phyloP scores from a whole-genome alignment of 768 basidiomycete species.

The Mycena maculata region DNA sequence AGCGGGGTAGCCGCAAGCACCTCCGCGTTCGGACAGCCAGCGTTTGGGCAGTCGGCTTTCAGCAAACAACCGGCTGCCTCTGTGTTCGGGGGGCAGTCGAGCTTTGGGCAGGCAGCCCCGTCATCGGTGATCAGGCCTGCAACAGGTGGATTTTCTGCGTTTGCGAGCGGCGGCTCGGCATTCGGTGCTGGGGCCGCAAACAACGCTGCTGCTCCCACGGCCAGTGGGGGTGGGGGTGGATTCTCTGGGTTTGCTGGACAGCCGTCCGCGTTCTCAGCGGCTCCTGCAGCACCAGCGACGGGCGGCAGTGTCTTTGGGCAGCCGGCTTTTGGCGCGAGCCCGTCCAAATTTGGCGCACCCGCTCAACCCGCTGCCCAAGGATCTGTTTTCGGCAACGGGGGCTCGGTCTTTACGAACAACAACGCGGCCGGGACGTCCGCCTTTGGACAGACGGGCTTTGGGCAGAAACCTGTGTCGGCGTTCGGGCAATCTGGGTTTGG shows the following conservation, averaged over 20 bases:
- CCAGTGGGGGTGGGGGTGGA: constrained; percentile 35
- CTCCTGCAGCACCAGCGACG: constrained; percentile 16
- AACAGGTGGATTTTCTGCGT: constrained; percentile 26
- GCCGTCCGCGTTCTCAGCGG: constrained; percentile 31
- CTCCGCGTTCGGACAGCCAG: constrained; percentile 50
- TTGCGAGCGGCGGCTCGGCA: constrained; percentile 27
- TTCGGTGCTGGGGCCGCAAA: constrained; percentile 36
- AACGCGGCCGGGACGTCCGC: constrained; percentile 24
- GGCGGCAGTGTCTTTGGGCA: constrained; percentile 45
- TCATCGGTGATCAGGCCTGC: constrained; percentile 30
- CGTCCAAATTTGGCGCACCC: constrained; percentile 1
- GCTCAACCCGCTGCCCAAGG: constrained; percentile 18
- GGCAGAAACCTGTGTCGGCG: constrained; percentile 26
- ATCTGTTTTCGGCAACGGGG: constrained; percentile 53
- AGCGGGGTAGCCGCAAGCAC: constrained; percentile 43
- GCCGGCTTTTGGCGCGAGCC: constrained; percentile 29
- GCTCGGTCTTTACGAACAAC: constrained; percentile 36
- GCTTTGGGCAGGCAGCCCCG: constrained; percentile 39
- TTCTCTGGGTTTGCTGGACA: constrained; percentile 34
- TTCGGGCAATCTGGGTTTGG: background rate
- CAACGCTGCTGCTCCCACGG: constrained; percentile 44
- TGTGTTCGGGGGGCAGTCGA: constrained; percentile 37
- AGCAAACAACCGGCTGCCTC: constrained; percentile 21
- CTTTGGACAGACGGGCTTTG: constrained; percentile 42
- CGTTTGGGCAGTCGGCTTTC: constrained; percentile 42